phyloP scores from a whole-genome alignment of 2,329 filamentous ascomycete species.

The Arachnomyces sp. region DNA sequence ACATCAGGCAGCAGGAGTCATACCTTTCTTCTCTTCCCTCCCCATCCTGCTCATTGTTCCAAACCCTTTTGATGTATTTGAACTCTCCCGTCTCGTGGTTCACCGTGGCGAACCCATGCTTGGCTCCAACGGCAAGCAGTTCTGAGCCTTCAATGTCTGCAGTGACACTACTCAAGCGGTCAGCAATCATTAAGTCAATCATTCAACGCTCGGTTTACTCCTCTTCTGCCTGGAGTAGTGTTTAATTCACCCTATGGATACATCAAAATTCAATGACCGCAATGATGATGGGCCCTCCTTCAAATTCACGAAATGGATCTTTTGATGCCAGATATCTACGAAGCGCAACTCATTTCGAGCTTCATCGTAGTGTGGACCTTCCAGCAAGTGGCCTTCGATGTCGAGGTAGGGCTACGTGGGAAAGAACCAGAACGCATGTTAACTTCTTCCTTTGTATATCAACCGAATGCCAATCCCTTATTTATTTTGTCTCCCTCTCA shows the following conservation, averaged over 20 bases:
- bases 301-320: slow-evolving; percentile 64
- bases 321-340: slow-evolving; percentile 67
- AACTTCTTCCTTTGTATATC: slow-evolving; percentile 2
- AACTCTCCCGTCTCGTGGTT: slow-evolving; percentile 53
- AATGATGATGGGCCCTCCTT: slow-evolving; percentile 52
- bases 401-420: slow-evolving; percentile 30
- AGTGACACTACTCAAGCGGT: slow-evolving; percentile 53
- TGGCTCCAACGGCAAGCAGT: slow-evolving; percentile 61
- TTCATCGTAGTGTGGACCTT: slow-evolving; percentile 33
- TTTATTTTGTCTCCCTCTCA: slow-evolving; percentile 6
- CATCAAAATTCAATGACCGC: slow-evolving; percentile 48
- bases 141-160: slow-evolving; percentile 68
- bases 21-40: slow-evolving; percentile 40
- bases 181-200: slow-evolving; percentile 42
- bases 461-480: slow-evolving; percentile 1
- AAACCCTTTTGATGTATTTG: slow-evolving; percentile 50
- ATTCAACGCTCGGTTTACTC: slow-evolving; percentile 1
- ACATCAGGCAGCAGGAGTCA: slow-evolving; percentile 13
- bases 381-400: slow-evolving; percentile 30
- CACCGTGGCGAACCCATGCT: slow-evolving; percentile 72
- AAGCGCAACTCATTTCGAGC: slow-evolving; percentile 35
- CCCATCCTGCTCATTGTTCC: slow-evolving; percentile 43
- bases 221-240: background rate
- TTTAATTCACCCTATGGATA: slow-evolving; percentile 43
- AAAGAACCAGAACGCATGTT: slow-evolving; percentile 3